Evolutionary conservation across 2,329 filamentous ascomycete genomes (phyloP).

Genomic region (Epicoccum nigrum): DNA sequence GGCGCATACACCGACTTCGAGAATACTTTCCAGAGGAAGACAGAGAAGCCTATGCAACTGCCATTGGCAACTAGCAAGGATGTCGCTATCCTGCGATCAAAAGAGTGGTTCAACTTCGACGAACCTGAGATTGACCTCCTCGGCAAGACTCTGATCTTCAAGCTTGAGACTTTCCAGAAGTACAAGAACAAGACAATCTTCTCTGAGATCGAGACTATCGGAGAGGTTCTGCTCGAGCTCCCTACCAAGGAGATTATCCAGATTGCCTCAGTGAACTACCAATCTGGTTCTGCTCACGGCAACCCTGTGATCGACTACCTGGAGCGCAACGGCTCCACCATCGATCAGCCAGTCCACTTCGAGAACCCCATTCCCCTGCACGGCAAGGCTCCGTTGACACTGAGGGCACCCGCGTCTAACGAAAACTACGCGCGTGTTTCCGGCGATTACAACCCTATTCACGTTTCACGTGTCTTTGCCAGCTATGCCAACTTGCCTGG

Average conservation of each 20-base stretch:
- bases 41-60: conserved; percentile 92
- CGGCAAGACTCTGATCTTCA: conserved; percentile 94
- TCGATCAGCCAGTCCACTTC: conserved; percentile 96
- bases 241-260: conserved; percentile 97
- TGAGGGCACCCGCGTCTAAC: conserved; percentile 93
- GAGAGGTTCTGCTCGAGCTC: conserved; percentile 90
- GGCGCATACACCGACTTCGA: conserved; percentile 91
- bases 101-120: conserved; percentile 94
- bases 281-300: conserved; percentile 86
- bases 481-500: conserved; percentile 94
- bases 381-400: conserved; percentile 84
- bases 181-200: conserved; percentile 96
- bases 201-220: conserved; percentile 88
- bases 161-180: conserved; percentile 85
- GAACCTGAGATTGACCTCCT: conserved; percentile 86
- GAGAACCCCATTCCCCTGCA: conserved; percentile 96
- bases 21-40: conserved; percentile 98
- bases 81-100: conserved; percentile 89
- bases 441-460: conserved; percentile 98
- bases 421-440: conserved; percentile 98
- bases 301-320: conserved; percentile 98
- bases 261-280: conserved; percentile 95
- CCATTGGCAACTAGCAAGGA: conserved; percentile 88
- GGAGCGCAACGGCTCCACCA: conserved; percentile 84
- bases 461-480: conserved; percentile 95